Conservation (phyloP, 768 basidiomycete species). For the Leccinellum rugosiceps region DNA sequence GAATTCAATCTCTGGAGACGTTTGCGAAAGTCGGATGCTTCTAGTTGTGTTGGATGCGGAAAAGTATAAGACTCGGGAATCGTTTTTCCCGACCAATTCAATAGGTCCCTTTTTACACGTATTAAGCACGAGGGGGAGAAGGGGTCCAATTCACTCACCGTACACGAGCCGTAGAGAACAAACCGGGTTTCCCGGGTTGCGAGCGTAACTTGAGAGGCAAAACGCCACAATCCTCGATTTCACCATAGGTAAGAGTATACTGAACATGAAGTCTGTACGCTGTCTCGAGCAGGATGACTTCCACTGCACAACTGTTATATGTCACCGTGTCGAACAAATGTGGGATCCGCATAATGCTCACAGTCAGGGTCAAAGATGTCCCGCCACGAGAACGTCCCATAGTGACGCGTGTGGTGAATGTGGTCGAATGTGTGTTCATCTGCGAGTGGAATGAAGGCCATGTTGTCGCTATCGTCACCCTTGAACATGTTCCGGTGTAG, state of each 20-base stretch:
- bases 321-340: slow-evolving; percentile 18
- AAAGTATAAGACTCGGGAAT: slow-evolving; percentile 21
- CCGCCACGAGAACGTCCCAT: slow-evolving; percentile 54
- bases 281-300: slow-evolving; percentile 50
- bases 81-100: slow-evolving; percentile 26
- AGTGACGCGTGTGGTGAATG: slow-evolving; percentile 36
- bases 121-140: slow-evolving; percentile 17
- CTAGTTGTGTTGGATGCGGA: background rate
- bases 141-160: slow-evolving; percentile 22
- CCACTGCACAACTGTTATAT: slow-evolving; percentile 33
- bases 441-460: slow-evolving; percentile 60
- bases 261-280: slow-evolving; percentile 39
- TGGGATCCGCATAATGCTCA: slow-evolving; percentile 22
- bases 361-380: slow-evolving; percentile 38
- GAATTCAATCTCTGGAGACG: slow-evolving; percentile 37
- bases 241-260: slow-evolving; percentile 36
- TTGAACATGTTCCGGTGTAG: slow-evolving; percentile 42
- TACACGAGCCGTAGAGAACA: slow-evolving; percentile 23
- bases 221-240: slow-evolving; percentile 48
- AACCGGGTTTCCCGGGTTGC: slow-evolving; percentile 21
- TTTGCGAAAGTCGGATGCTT: slow-evolving; percentile 17
- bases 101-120: slow-evolving; percentile 28
- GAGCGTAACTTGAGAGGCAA: slow-evolving; percentile 41
- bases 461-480: slow-evolving; percentile 55
- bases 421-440: slow-evolving; percentile 57